These are phyloP conservation scores for Debaryomycetaceae sp. DNA, from an alignment of 1,139 yeast species.

Conservation along the genomic window DNA sequence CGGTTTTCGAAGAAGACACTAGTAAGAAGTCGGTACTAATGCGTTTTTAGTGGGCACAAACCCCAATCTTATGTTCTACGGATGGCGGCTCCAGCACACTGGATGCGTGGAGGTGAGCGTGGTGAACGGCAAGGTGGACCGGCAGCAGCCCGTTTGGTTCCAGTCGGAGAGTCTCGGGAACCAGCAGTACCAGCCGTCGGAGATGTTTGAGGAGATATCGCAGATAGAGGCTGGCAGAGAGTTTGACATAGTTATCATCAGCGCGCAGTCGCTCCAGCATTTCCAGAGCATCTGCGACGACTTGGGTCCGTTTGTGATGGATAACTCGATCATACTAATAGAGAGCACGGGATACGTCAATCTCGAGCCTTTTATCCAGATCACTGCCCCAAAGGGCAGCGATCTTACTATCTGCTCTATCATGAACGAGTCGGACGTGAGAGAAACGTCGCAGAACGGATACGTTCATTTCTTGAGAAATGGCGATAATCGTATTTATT, in stretches of 20 bases:
- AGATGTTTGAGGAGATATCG: slow-evolving; percentile 13
- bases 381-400: slow-evolving; percentile 29
- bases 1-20: not conserved
- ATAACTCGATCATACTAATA: slow-evolving; percentile 49
- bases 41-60: slow-evolving; percentile 37
- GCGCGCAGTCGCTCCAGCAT: slow-evolving; percentile 40
- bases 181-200: slow-evolving; percentile 20
- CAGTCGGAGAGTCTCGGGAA: slow-evolving; percentile 17
- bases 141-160: slow-evolving; percentile 13
- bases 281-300: slow-evolving; percentile 30
- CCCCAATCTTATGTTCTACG: slow-evolving; percentile 49
- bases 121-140: slow-evolving; percentile 20
- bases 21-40: slow-evolving; percentile 13
- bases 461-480: slow-evolving; percentile 27
- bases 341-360: slow-evolving; percentile 73
- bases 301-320: slow-evolving; percentile 24
- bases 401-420: slow-evolving; percentile 51
- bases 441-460: slow-evolving; percentile 27
- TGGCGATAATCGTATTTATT: slow-evolving; percentile 37
- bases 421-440: slow-evolving; percentile 63
- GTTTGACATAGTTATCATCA: slow-evolving; percentile 35
- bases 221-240: slow-evolving; percentile 16
- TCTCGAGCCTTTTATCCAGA: slow-evolving; percentile 61
- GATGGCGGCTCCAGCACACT: slow-evolving; percentile 45
- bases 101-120: slow-evolving; percentile 34